phyloP scores from a whole-genome alignment of 2,329 filamentous ascomycete species.

The Grosmannia penicillata region DNA sequence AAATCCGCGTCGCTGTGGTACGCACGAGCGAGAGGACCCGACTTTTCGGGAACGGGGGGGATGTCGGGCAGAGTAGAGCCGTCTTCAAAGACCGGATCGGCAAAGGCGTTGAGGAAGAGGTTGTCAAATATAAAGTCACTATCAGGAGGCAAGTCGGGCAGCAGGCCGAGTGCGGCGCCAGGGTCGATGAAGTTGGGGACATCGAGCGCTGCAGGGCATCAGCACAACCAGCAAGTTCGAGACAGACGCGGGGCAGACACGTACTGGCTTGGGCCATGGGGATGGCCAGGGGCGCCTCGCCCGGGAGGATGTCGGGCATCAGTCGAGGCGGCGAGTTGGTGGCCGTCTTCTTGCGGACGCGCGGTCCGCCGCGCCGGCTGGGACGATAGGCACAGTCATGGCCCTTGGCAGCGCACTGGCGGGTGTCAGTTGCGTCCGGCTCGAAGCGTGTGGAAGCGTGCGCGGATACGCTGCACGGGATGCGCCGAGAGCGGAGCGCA shows the following conservation, averaged over 20 bases:
- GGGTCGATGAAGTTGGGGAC: constrained; percentile 28
- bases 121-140: constrained; percentile 28
- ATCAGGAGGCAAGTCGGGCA: constrained; percentile 29
- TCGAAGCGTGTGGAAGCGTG: too few species aligned
- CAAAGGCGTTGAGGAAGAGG: constrained; percentile 18
- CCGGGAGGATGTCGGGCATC: constrained; percentile 2
- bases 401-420: constrained; percentile 23
- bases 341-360: constrained; percentile 24
- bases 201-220: constrained; percentile 14
- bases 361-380: constrained; percentile 27
- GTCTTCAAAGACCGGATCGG: constrained; percentile 8
- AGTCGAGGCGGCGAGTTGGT: constrained; percentile 13
- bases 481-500: background rate
- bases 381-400: constrained; percentile 28
- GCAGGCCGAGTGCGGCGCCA: constrained; percentile 30
- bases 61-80: constrained; percentile 9
- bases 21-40: constrained; percentile 22
- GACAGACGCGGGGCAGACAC: background rate
- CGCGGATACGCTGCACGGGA: background rate
- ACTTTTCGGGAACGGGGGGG: constrained; percentile 4
- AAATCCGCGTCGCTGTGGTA: constrained; percentile 26
- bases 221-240: background rate
- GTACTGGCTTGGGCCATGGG: constrained; percentile 1
- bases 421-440: too few species aligned
- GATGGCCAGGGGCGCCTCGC: constrained; percentile 15